Evolutionary conservation across 2,329 filamentous ascomycete species (phyloP), one percentile per base, ranked within the genome.

Genomic region (Fusarium avenaceum): DNA sequence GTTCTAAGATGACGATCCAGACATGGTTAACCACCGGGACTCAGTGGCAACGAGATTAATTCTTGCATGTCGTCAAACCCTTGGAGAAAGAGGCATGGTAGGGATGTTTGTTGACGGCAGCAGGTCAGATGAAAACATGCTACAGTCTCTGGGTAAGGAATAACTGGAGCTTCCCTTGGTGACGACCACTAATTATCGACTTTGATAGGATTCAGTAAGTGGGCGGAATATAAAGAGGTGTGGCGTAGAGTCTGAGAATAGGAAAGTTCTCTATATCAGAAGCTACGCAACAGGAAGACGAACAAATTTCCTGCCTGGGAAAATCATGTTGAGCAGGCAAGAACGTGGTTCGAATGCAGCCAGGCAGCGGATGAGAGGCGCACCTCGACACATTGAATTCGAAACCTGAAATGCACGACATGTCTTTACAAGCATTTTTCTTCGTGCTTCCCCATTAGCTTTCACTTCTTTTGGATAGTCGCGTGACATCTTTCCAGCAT

Each of bases 61-160:
- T 15, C 81, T 87, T 68, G 78, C 81, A 42, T 88, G 86, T 67
- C 81, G 86, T 19, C 78, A 79, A 60, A 77, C 78, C 11, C 75
- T 89, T 10, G 77, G 77, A 28, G 76, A 79, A 10, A 81, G 82
- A 56, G 85, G 85, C 7, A 87, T 86, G 84, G 80, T 76, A 43
- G 81, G 78, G 30, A 80, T 89, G 73, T 87, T 87, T 66, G 76
- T 88, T 8, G 87, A 89, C 68, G 85, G 81, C 17, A 78, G 87
- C n/a, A 82, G 79, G 58, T 81, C 82, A 35, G 84, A 82, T 20
- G 79, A 84, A 20, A 82, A 84, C 45, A 81, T 81, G 17, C 83
- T 88, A 58, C 80, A 81, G 57, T 80, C 82, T 17, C 79, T 87
- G 65, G 86, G 87, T 88, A 77, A 79, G 82, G 47, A 51, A 17